phyloP scores from a whole-genome alignment of 345 rosid species.

The Hibiscus mutabilis region DNA sequence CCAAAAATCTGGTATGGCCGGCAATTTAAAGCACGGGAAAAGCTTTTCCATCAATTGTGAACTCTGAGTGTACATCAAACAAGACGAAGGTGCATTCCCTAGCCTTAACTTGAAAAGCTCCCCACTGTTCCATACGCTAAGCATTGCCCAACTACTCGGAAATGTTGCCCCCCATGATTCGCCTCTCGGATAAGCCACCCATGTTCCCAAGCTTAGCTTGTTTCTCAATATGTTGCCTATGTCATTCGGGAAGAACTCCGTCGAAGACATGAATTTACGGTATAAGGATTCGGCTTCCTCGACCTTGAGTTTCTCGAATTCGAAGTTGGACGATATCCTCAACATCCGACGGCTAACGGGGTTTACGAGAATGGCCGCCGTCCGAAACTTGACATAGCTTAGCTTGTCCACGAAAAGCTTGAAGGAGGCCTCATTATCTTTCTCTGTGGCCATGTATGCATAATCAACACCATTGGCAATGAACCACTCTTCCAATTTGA shows the following conservation, averaged over 20 bases:
- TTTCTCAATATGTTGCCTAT: conserved; percentile 46
- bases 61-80: conserved; percentile 39
- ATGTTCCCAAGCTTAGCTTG: conserved; percentile 67
- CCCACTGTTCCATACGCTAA: conserved; percentile 79
- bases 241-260: conserved; percentile 69
- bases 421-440: conserved; percentile 58
- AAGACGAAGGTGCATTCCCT: conserved; percentile 51
- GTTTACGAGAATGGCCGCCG: conserved; percentile 57
- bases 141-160: conserved; percentile 60
- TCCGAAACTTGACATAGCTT: conserved; percentile 43
- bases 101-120: conserved; percentile 58
- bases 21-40: conserved; percentile 47
- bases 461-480: conserved; percentile 40
- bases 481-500: conserved; percentile 71
- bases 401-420: conserved; percentile 46
- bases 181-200: conserved; percentile 50
- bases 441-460: conserved; percentile 78
- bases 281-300: conserved; percentile 53
- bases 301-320: conserved; percentile 36
- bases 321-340: conserved; percentile 25
- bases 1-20: conserved; percentile 48
- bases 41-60: conserved; percentile 34
- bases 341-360: conserved; percentile 38
- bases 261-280: conserved; percentile 36
- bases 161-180: conserved; percentile 18